Conservation (phyloP, 1,139 yeast genomes). For the Scheffersomyces segobiensis region DNA sequence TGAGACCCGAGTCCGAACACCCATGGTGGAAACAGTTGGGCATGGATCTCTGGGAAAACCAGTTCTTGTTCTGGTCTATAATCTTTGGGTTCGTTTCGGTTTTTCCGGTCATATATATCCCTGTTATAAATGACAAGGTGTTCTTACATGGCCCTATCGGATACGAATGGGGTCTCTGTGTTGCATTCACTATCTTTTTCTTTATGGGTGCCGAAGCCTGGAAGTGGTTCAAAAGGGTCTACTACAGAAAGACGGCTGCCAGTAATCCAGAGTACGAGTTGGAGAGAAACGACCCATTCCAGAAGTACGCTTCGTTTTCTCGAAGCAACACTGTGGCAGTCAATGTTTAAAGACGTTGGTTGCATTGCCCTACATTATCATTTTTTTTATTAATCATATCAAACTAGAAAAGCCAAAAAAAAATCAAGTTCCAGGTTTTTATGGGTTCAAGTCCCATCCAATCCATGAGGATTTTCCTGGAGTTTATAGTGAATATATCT, state of each 20-base stretch:
- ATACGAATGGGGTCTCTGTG: slow-evolving; percentile 29
- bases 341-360: slow-evolving; percentile 9
- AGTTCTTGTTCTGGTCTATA: slow-evolving; percentile 27
- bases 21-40: slow-evolving; percentile 28
- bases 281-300: slow-evolving; percentile 28
- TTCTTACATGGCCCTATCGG: slow-evolving; percentile 27
- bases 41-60: slow-evolving; percentile 24
- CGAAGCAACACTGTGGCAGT: slow-evolving; percentile 23
- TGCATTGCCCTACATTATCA: neutral
- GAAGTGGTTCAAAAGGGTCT: slow-evolving; percentile 26
- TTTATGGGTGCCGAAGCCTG: slow-evolving; percentile 24
- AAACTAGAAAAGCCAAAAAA: neutral
- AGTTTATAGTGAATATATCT: neutral
- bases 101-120: slow-evolving; percentile 30
- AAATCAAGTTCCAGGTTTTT: slow-evolving; percentile 9
- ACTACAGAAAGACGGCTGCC: slow-evolving; percentile 16
- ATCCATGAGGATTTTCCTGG: slow-evolving; percentile 10
- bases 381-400: neutral
- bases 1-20: slow-evolving; percentile 26
- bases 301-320: slow-evolving; percentile 27
- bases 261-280: slow-evolving; percentile 29
- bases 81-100: slow-evolving; percentile 24
- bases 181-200: slow-evolving; percentile 22
- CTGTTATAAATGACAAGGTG: slow-evolving; percentile 28
- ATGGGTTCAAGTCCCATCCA: slow-evolving; percentile 11